A percentile compares a stretch with the other conserved stretches of the same genome.
phyloP scores from a whole-genome alignment of 805 yeast genomes.

The Wickerhamomyces hampshirensis region DNA sequence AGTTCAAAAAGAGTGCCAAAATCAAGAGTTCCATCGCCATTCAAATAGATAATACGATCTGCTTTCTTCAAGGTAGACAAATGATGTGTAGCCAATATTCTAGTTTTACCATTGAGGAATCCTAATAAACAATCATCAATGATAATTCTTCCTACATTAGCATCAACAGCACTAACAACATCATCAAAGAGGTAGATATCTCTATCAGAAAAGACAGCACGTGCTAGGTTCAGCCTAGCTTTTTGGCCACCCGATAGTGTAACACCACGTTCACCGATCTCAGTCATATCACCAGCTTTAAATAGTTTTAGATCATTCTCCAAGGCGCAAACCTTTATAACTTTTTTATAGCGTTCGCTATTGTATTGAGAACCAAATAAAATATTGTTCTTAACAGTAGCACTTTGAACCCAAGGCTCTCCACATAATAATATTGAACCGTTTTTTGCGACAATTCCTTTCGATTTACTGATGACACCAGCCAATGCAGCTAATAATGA shows the following conservation, averaged over 20 bases:
- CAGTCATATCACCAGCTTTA: conserved; percentile 65
- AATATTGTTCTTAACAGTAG: conserved; percentile 65
- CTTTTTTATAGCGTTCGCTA: conserved; percentile 42
- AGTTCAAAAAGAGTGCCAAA: conserved; percentile 55
- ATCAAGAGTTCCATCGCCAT: conserved; percentile 55
- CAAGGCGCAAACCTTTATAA: conserved; percentile 57
- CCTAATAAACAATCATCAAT: conserved; percentile 57
- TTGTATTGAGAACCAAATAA: conserved; percentile 51
- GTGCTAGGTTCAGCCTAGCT: conserved; percentile 65
- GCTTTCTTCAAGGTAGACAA: conserved; percentile 58
- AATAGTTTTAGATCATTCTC: conserved; percentile 52
- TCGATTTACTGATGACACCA: conserved; percentile 54
- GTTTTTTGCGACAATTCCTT: conserved; percentile 45
- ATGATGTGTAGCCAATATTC: conserved; percentile 76
- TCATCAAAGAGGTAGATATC: conserved; percentile 65
- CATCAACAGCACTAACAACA: conserved; percentile 73
- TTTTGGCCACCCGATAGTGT: conserved; percentile 79
- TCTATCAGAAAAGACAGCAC: conserved; percentile 61
- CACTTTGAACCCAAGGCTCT: conserved; percentile 73
- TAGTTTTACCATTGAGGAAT: conserved; percentile 46
- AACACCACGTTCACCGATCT: conserved; percentile 74
- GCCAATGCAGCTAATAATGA: conserved; percentile 62
- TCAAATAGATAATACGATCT: conserved; percentile 57
- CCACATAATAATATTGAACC: conserved; percentile 47
- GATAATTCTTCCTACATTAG: conserved; percentile 68